Base-by-base conservation (phyloP, 305 asterid genomes). In the Fraxinus ornus region DNA sequence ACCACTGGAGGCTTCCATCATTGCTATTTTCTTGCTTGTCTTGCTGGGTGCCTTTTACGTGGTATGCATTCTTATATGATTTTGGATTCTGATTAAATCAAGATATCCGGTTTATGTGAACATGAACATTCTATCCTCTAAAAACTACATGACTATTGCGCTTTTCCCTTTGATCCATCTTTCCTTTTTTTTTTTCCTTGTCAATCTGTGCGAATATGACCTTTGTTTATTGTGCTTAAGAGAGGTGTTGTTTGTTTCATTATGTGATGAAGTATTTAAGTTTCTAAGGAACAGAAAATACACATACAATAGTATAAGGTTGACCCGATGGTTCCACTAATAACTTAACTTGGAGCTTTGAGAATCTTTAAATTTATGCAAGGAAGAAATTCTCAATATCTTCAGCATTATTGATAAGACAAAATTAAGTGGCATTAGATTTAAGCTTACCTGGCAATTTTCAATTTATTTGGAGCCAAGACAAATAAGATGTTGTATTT, bases 11-110 rank as follows among this genome's bases (percentile, higher is more conserved):
- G 85, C 95, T 84, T 96, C 99, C 80, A 75, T 92, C 77, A 60
- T 91, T 78, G 93, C 98, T 78, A 86, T 94, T 81, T 80, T 96
- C 88, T 87, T 96, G 62, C 97, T 96, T 55, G 83, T 94, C 78
- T 82, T 96, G 90, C 87, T 96, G 89, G 98, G 93, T 83, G 93
- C 97, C 32, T 96, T 94, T 82, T 96, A 96, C 81, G 99, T 93
- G 99, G 99, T 96, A 94, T 72, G 94, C 78, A 52, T 76, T 81
- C 37, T 52, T 75, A 62, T 47, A 35, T 36, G 19, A 30, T 41
- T 37, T 66, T 81, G 37, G 33, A 28, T 30, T 77, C 76, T 83
- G 84, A 74, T 62, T 81, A 62, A 70, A 76, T 77, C 33, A 52
- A 71, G 73, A 49, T 41, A 32, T 75, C 49, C 78, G 68, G 35